Conservation (phyloP, 306 rosid species). For the Cyamopsis tetragonoloba region DNA sequence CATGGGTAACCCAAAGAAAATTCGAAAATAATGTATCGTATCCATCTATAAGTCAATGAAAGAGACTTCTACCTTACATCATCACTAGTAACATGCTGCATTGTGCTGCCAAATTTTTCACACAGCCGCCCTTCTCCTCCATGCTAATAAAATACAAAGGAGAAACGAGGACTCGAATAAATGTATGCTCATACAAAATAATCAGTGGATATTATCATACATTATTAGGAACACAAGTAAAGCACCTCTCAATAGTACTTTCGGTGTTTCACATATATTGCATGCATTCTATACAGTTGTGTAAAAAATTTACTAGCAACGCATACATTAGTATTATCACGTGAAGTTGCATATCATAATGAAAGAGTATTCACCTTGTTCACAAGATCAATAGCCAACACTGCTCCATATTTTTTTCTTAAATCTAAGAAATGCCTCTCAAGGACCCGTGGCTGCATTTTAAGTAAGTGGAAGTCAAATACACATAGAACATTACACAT, state of each 20-base stretch:
- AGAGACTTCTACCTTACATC: slow-evolving; percentile 80
- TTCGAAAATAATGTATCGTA: not conserved
- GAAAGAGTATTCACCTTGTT: slow-evolving; percentile 58
- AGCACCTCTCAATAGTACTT: not conserved
- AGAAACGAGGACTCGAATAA: slow-evolving; percentile 29
- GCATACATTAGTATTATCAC: slow-evolving; percentile 10
- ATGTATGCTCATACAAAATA: slow-evolving; percentile 5
- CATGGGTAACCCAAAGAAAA: slow-evolving; percentile 15
- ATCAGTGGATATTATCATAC: not conserved
- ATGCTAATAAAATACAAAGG: slow-evolving; percentile 52
- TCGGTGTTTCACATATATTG: not conserved
- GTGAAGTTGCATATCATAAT: slow-evolving; percentile 12
- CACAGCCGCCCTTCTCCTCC: slow-evolving; percentile 94
- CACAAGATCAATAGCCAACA: slow-evolving; percentile 83
- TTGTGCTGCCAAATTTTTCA: slow-evolving; percentile 63
- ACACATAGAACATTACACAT: slow-evolving; percentile 9
- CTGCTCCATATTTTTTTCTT: slow-evolving; percentile 91
- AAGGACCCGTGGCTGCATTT: slow-evolving; percentile 64
- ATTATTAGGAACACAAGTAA: not conserved
- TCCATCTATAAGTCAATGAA: slow-evolving; percentile 24
- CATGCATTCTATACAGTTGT: slow-evolving; percentile 19
- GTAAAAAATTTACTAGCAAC: slow-evolving; percentile 14
- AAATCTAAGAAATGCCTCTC: slow-evolving; percentile 93
- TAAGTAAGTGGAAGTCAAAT: slow-evolving; percentile 40
- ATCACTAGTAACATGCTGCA: slow-evolving; percentile 61